phyloP scores from a whole-genome alignment of 768 basidiomycete genomes.

The Tricholoma matsutake region DNA sequence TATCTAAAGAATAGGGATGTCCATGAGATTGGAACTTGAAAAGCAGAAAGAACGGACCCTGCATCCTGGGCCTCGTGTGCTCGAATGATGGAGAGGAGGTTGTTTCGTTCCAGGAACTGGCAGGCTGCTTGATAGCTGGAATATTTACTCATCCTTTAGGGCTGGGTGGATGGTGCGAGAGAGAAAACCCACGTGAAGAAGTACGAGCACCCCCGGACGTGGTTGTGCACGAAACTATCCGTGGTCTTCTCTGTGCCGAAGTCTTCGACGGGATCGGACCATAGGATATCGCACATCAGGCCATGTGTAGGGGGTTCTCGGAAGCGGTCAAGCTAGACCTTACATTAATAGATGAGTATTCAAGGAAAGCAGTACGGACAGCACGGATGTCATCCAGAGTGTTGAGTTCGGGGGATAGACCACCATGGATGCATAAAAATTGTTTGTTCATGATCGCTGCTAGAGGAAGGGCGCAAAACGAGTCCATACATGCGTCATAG shows the following conservation, averaged over 20 bases:
- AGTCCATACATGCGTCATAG: slow-evolving; percentile 98
- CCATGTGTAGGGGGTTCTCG: slow-evolving; percentile 97
- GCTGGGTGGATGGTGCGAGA: not conserved
- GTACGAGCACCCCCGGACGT: slow-evolving; percentile 95
- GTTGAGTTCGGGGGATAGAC: slow-evolving; percentile 90
- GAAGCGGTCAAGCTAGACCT: slow-evolving; percentile 87
- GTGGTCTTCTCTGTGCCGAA: slow-evolving; percentile 92
- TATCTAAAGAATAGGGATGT: slow-evolving; percentile 47
- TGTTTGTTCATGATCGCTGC: slow-evolving; percentile 99
- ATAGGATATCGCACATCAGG: slow-evolving; percentile 97
- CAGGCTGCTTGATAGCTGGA: slow-evolving; percentile 93
- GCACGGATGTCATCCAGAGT: slow-evolving; percentile 92
- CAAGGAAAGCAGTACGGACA: slow-evolving; percentile 44
- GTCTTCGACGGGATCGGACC: slow-evolving; percentile 98
- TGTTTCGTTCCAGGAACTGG: slow-evolving; percentile 96
- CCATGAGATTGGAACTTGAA: not conserved
- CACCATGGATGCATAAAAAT: slow-evolving; percentile 97
- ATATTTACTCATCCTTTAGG: slow-evolving; percentile 1
- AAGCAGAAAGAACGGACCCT: slow-evolving; percentile 57
- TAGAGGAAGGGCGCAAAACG: slow-evolving; percentile 91
- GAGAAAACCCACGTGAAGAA: slow-evolving; percentile 60
- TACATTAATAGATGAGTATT: not conserved
- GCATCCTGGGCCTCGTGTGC: slow-evolving; percentile 99
- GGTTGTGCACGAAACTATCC: slow-evolving; percentile 93
- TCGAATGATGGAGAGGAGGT: slow-evolving; percentile 92